Base-by-base conservation (phyloP, 2,329 filamentous ascomycete genomes). In the Neofusicoccum laricinum region DNA sequence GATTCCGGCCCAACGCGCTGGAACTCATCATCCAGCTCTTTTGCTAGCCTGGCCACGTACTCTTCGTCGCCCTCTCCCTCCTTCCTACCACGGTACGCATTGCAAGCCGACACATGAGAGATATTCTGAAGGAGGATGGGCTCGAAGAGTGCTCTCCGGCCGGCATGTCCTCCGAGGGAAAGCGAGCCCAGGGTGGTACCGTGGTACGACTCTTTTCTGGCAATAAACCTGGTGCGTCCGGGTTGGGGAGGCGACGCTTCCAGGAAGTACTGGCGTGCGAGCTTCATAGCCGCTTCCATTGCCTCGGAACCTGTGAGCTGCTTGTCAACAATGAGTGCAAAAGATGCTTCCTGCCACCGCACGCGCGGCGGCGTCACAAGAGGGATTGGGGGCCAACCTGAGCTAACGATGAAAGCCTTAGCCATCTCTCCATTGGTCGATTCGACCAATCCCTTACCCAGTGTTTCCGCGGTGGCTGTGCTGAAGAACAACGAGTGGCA, bases 111-210 rank as follows among this genome's bases (percentile, higher is more conserved):
- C 0, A 93, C 86, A 59, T 83, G 82, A 5, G 82, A 85, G 43
- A 86, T 81, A 58, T 85, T 86, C 2, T 77, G 73, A 32, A 83
- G 75, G 2, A 91, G 77, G 25, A 90, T 80, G 1, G 82, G 81
- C 68, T 88, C 84, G 69, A 89, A 93, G 1, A 86, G 81, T 1
- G 82, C 80, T 64, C 87, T 83, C 40, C 90, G 82, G 4, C 79
- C 78, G 3, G 82, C 75, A 72, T 92, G 86, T 10, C 88, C 88
- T 10, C 89, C 84, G 15, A 89, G 79, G 0, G 85, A 84, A 62
- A 93, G 80, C 1, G 89, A 82, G 0, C 89, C 90, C 0, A 93
- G 73, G 0, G 89, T 92, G 32, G 83, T 87, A 5, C 90, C 90
- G 69, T 93, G 90, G 69, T 90, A 93, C 11, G 86, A 89, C 21